Base-by-base conservation (phyloP, 192 early-diverging fungal species). In the Thamnidium elegans region DNA sequence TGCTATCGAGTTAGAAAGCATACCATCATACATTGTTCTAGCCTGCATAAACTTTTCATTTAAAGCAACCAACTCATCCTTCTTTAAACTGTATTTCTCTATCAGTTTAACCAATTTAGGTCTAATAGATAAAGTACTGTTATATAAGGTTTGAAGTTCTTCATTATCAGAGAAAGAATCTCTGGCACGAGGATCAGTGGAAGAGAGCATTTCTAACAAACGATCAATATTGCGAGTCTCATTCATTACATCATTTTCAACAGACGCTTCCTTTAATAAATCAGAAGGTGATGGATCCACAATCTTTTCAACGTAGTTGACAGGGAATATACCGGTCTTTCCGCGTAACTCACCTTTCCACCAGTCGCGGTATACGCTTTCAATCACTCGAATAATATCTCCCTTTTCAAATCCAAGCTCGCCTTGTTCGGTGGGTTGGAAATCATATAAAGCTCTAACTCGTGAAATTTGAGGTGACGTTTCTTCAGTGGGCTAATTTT, bases 301-400 rank as follows among this genome's bases (percentile, higher is more conserved):
- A 14, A 90, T 76, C 21, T 86, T 82, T 61, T 92, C 86, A 19
- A 98, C 95, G 79, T 97, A 99, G 72, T 98, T 98, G 11, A 93
- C 91, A 9, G 97, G 97, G 65, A 99, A 98, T 46, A 99, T 96
- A 11, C 97, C 97, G 54, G 86, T 84, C 50, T 85, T 84, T n/a
- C 91, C 91, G 11, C 81, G 80, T n/a, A 90, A 74, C 72, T 92
- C 87, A 21, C 96, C 97, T 68, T 93, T 92, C 96, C 96, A 99
- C 97, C 97, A 99, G 73, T 99, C 97, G 62, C 92, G 87, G 79
- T 94, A 99, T 8, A 94, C 92, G 61, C 87, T 90, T 67, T 98
- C 96, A 67, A 93, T 69, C 20, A 99, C 97, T 10, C 85, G 81
- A 59, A 98, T 85, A 44, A 98, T 82, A 58, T 98, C 95, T 58